Conservation (phyloP, 2,329 filamentous ascomycete species). For the Cryphonectria parasitica region DNA sequence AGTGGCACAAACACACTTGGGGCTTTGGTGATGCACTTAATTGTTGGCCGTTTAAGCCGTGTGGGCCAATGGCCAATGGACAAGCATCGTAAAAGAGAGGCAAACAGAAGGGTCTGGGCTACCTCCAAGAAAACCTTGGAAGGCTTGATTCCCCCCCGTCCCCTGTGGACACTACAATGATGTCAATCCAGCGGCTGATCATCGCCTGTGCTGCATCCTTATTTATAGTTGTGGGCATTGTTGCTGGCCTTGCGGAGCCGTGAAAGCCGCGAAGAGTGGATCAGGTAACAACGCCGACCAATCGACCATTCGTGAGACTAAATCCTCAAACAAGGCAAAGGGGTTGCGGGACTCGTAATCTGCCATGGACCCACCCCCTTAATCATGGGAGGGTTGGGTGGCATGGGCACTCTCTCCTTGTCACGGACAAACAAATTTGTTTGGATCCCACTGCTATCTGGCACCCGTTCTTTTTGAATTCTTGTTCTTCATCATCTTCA, state of each 20-base stretch:
- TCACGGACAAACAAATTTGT: constrained; percentile 12
- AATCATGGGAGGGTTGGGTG: constrained; percentile 4
- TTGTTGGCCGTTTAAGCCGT: not conserved
- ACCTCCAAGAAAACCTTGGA: not conserved
- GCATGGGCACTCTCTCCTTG: not conserved
- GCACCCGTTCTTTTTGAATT: not conserved
- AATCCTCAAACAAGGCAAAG: constrained; percentile 17
- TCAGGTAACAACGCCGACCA: constrained; percentile 12
- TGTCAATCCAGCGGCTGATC: constrained; percentile 8
- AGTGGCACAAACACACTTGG: not conserved
- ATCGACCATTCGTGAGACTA: not conserved
- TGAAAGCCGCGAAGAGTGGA: constrained; percentile 11
- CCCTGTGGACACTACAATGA: constrained; percentile 1
- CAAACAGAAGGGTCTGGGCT: not conserved
- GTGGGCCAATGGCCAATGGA: not conserved
- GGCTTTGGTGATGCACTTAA: not conserved
- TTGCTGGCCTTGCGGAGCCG: constrained; percentile 9
- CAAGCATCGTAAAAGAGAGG: not conserved
- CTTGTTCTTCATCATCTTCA: constrained; percentile 5
- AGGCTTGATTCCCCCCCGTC: not conserved
- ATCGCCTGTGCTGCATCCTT: constrained; percentile 6
- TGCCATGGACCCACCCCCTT: constrained; percentile 19
- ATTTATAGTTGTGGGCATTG: constrained; percentile 14
- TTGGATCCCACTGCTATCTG: not conserved
- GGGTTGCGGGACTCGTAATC: constrained; percentile 20